These are phyloP conservation scores for Areca catechu DNA, from an alignment of 176 grass and related monocot species.

Conservation along the genomic window DNA sequence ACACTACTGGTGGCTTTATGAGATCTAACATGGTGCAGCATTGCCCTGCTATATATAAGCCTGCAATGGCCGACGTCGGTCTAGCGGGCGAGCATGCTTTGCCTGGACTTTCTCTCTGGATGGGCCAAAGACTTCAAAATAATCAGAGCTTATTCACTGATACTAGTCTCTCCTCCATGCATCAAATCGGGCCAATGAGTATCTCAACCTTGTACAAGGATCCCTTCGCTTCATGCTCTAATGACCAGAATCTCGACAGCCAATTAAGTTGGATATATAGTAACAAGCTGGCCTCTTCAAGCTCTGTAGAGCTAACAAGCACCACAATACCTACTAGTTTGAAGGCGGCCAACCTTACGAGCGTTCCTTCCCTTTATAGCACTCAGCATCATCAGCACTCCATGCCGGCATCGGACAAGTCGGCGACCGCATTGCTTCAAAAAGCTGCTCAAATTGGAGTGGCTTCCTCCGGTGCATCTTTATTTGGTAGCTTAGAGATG, in stretches of 20 bases:
- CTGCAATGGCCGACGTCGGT: not conserved
- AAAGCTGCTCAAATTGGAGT: conserved; percentile 1
- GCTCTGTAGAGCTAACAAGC: not conserved
- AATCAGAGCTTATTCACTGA: not conserved
- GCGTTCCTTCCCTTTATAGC: not conserved
- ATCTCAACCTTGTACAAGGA: not conserved
- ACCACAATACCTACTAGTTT: not conserved
- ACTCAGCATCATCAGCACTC: conserved; percentile 2
- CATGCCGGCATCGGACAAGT: not conserved
- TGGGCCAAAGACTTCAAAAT: not conserved
- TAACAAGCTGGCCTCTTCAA: not conserved
- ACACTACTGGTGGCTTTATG: not conserved
- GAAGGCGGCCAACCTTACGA: not conserved
- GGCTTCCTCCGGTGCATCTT: not conserved
- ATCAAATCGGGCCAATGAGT: not conserved
- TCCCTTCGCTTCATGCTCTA: not conserved
- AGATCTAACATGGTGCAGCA: not conserved
- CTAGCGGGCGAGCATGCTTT: not conserved
- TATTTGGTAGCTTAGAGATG: not conserved
- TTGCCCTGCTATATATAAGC: not conserved
- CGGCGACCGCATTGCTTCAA: conserved; percentile 1
- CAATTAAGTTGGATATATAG: not conserved
- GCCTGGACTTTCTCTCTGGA: not conserved
- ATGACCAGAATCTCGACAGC: not conserved
- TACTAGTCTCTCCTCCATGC: not conserved